Base-by-base conservation (phyloP, 352 stramenopile species). In the Lagenidium giganteum region DNA sequence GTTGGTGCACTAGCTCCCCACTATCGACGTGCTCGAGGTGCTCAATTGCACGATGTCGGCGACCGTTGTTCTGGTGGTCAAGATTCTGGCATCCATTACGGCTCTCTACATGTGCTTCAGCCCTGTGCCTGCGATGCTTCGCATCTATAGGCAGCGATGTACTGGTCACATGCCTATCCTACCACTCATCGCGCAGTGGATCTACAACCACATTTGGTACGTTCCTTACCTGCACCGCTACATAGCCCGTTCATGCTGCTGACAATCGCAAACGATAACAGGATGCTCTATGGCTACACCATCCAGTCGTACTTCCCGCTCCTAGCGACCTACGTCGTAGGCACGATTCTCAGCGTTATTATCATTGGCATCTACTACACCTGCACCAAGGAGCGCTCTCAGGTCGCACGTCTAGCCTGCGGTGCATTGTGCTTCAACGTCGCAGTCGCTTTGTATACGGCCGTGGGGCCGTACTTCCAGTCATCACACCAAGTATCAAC, bases 291-390 rank as follows among this genome's bases (percentile, higher is more conserved):
- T 42, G 70, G 70, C 9, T 81, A 71, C 36, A 38, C 57, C 28
- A 64, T 67, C 8, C 33, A 57, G 20, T 51, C 70, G 35, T 79
- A 74, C 50, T 78, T 87, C 40, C 74, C 70, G 13, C 52, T 84
- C 8, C 65, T 77, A 42, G 48, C 53, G 43, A 63, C 68, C 20
- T 51, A 68, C 51, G 28, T 64, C 5, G 49, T 76, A 32, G 31
- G 66, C 36, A 41, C 55, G 21, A 30, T 53, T n/a, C 61, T 67
- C 1, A 81, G 54, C 28, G 47, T 65, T 8, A 42, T 56, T 20
- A 81, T 82, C 48, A 51, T 81, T 33, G 38, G 34, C n/a, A 32
- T 83, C 29, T 82, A 73, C 47, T 78, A 70, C 34, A 39, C 40
- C 21, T 69, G 53, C 49, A 51, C 70, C 26, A 51, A 42, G 37